phyloP scores from a whole-genome alignment of 148 eudicot species.

The Dianthus caryophyllus region DNA sequence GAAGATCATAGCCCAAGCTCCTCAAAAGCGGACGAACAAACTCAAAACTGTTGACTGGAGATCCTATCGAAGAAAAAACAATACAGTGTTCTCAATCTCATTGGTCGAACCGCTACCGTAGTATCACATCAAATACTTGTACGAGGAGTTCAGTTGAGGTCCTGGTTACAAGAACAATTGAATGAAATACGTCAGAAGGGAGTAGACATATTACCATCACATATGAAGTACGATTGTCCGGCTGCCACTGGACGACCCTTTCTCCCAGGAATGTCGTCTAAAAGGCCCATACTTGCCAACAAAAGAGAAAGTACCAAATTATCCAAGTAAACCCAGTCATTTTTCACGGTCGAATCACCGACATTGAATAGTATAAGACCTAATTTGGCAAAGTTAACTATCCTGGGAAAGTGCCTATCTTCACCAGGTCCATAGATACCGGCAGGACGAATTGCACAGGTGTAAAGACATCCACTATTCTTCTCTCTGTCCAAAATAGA shows the following conservation, averaged over 20 bases:
- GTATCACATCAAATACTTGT: background rate
- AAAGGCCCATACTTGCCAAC: conserved; percentile 92
- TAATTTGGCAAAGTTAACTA: conserved; percentile 50
- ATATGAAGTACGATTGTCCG: conserved; percentile 90
- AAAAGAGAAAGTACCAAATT: conserved; percentile 75
- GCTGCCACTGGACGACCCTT: conserved; percentile 68
- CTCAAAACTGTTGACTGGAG: conserved; percentile 76
- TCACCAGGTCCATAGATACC: conserved; percentile 98
- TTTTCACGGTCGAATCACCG: conserved; percentile 52
- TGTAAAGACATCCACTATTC: conserved; percentile 54
- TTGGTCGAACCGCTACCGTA: background rate
- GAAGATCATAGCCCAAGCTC: conserved; percentile 72
- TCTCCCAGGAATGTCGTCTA: conserved; percentile 84
- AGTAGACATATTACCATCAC: conserved; percentile 56
- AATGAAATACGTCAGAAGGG: background rate
- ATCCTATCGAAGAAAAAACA: conserved; percentile 40
- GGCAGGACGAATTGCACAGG: conserved; percentile 93
- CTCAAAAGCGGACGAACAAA: conserved; percentile 62
- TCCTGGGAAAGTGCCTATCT: conserved; percentile 86
- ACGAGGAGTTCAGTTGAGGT: background rate
- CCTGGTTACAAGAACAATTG: conserved; percentile 5
- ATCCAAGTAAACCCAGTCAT: conserved; percentile 88
- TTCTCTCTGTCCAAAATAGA: conserved; percentile 45
- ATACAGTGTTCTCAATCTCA: background rate
- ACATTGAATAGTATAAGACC: conserved; percentile 71